Conservation (phyloP, 2,329 filamentous ascomycete genomes). For the Fusarium praegraminearum region DNA sequence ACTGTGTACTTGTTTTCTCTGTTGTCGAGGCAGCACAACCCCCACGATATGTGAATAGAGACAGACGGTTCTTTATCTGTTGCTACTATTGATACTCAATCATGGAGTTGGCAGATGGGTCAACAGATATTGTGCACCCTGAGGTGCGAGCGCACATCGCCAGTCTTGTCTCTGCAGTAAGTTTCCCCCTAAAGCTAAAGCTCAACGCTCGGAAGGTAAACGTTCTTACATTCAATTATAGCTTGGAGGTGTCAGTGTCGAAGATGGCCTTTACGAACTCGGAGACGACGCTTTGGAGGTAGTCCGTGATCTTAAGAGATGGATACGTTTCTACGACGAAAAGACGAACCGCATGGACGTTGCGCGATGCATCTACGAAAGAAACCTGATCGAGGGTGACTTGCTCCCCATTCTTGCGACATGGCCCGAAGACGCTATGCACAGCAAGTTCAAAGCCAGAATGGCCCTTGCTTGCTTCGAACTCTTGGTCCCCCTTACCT, state of each 20-base stretch:
- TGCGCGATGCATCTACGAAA: slow-evolving; percentile 89
- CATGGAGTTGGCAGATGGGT: slow-evolving; percentile 68
- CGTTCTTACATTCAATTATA: slow-evolving; percentile 54
- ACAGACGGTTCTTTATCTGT: slow-evolving; percentile 28
- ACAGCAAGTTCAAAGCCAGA: slow-evolving; percentile 81
- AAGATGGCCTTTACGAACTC: slow-evolving; percentile 85
- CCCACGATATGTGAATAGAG: slow-evolving; percentile 39
- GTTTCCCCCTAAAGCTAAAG: slow-evolving; percentile 51
- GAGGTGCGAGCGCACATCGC: slow-evolving; percentile 94
- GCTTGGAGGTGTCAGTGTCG: slow-evolving; percentile 85
- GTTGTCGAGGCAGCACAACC: slow-evolving; percentile 34
- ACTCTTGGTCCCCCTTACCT: slow-evolving; percentile 90
- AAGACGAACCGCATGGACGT: slow-evolving; percentile 95
- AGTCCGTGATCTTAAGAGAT: slow-evolving; percentile 92
- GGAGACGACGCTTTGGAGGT: slow-evolving; percentile 94
- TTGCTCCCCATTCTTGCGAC: slow-evolving; percentile 87
- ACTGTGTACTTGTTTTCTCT: slow-evolving; percentile 26
- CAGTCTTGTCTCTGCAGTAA: slow-evolving; percentile 91
- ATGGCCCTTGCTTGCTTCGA: slow-evolving; percentile 89
- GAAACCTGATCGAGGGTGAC: slow-evolving; percentile 91
- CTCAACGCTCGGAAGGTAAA: neutral
- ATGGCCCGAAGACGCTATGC: slow-evolving; percentile 79
- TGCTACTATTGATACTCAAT: slow-evolving; percentile 19
- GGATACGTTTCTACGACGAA: slow-evolving; percentile 94
- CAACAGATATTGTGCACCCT: slow-evolving; percentile 79